Evolutionary conservation across 23 red algal species (phyloP).

Genomic region (Gracilaria gracilis): DNA sequence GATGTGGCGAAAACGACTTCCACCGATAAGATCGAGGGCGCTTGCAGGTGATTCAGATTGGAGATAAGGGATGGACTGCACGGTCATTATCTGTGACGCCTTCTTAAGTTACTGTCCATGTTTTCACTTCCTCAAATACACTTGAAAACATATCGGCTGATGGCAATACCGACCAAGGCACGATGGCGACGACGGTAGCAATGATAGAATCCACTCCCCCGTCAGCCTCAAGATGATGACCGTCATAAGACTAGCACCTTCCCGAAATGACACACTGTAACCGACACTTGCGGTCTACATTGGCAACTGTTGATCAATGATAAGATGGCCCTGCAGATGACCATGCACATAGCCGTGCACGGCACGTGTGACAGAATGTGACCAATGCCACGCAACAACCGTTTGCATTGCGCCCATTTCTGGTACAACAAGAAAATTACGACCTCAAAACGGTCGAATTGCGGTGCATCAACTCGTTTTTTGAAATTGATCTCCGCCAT

Average conservation of each 20-base stretch:
- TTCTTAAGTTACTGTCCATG: conserved; percentile 24
- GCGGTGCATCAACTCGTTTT: no score
- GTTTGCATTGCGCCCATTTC: no score
- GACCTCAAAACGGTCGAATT: no score
- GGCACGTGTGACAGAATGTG: no score
- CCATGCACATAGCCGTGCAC: no score
- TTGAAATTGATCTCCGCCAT: no score
- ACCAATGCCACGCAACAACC: no score
- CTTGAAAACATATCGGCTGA: conserved; percentile 61
- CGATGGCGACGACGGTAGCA: conserved; percentile 7
- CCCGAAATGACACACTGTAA: conserved; percentile 24
- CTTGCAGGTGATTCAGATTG: conserved; percentile 66
- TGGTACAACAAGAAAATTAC: no score
- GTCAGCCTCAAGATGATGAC: conserved; percentile 9
- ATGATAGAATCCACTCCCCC: conserved; percentile 49
- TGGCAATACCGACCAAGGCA: conserved; percentile 60
- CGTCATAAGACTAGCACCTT: conserved; percentile 39
- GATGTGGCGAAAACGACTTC: conserved; percentile 72
- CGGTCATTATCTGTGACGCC: conserved; percentile 71
- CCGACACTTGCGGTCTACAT: no score
- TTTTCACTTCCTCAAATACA: conserved; percentile 56
- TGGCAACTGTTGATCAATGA: no score
- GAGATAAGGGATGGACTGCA: conserved; percentile 40
- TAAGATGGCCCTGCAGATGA: no score
- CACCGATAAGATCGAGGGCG: conserved; percentile 64